A percentile compares a stretch with the other conserved stretches of the same genome.
These are phyloP conservation scores for Tylopilus intermedius DNA, from an alignment of 768 basidiomycete genomes.

Conservation along the genomic window DNA sequence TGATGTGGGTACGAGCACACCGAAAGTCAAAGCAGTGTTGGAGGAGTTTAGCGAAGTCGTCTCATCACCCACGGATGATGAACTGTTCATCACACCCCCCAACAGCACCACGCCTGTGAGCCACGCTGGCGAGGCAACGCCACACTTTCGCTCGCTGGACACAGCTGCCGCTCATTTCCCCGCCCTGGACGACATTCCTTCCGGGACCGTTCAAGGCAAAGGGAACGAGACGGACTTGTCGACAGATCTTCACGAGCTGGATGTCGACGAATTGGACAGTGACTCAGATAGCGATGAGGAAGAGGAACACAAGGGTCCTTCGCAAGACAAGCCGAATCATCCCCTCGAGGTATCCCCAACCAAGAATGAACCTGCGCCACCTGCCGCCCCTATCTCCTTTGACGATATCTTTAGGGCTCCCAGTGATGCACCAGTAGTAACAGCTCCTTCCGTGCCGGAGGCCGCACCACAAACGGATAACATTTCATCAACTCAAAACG, in stretches of 20 bases:
- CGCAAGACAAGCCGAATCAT: conserved; percentile 19
- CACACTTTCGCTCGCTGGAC: conserved; percentile 25
- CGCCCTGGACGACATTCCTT: conserved; percentile 30
- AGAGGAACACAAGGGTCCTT: conserved; percentile 30
- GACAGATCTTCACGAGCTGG: conserved; percentile 53
- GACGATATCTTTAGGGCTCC: conserved; percentile 52
- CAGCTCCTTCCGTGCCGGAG: conserved; percentile 15
- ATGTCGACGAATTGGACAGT: conserved; percentile 51
- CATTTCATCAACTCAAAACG: conserved; percentile 13
- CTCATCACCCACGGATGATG: conserved; percentile 38
- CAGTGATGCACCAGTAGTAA: conserved; percentile 19
- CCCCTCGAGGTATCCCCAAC: conserved; percentile 11
- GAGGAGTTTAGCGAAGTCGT: conserved; percentile 20
- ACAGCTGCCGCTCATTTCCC: conserved; percentile 33
- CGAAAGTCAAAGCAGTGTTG: conserved; percentile 11
- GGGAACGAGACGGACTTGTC: conserved; percentile 50
- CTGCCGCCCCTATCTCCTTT: conserved; percentile 34
- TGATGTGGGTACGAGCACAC: conserved; percentile 20
- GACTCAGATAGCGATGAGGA: conserved; percentile 46
- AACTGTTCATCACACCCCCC: conserved; percentile 60
- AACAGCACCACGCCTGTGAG: conserved; percentile 34
- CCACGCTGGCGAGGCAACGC: conserved; percentile 8
- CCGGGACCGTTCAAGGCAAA: conserved; percentile 20
- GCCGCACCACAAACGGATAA: conserved; percentile 17
- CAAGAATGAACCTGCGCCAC: conserved; percentile 10